Evolutionary conservation across 2,329 filamentous ascomycete species (phyloP), one percentile per base, ranked within the genome.

Genomic region (Periconia digitata): DNA sequence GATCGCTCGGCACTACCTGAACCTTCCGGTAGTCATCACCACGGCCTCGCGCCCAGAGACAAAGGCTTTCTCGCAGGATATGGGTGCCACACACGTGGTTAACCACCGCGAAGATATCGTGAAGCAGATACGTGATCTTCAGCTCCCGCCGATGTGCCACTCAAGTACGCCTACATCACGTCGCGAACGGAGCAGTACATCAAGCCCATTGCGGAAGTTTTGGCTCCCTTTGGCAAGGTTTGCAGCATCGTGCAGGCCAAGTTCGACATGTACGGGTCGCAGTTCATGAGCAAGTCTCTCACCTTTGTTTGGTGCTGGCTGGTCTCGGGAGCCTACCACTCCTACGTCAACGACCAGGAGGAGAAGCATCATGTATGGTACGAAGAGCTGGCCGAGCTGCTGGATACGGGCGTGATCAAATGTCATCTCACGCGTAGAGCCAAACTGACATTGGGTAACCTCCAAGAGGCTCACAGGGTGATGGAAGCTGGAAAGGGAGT

Each of bases 271-370:
- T 76, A 77, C 50, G 74, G 73, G 2, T 73, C 74, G 2, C 66
- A 74, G 56, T 76, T 74, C 58, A 74, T 76, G 73, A 67, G 72
- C 41, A 77, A 77, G 59, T 72, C 67, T 15, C 51, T 77, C 43
- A 69, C 67, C 1, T 77, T 75, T 45, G 59, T 66, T 3, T 77
- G 75, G 73, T 70, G 66, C 53, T 63, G 74, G 54, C 40, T 77
- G 8, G 73, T 72, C 1, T 73, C 72, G 1, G 73, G 74, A 18
- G 62, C 68, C 3, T 74, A 71, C 53, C n/a, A n/a, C n/a, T n/a
- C n/a, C n/a, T 72, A 76, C 46, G 56, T 64, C 16, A 66, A 71
- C n/a, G 62, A 71, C 23, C 43, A 70, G 22, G 70, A 73, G 32
- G 70, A 73, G 32, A 69, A 66, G 44, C 73, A 76, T 55, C 66